phyloP scores from a whole-genome alignment of 352 stramenopile genomes.

The Globisporangium megalacanthum region DNA sequence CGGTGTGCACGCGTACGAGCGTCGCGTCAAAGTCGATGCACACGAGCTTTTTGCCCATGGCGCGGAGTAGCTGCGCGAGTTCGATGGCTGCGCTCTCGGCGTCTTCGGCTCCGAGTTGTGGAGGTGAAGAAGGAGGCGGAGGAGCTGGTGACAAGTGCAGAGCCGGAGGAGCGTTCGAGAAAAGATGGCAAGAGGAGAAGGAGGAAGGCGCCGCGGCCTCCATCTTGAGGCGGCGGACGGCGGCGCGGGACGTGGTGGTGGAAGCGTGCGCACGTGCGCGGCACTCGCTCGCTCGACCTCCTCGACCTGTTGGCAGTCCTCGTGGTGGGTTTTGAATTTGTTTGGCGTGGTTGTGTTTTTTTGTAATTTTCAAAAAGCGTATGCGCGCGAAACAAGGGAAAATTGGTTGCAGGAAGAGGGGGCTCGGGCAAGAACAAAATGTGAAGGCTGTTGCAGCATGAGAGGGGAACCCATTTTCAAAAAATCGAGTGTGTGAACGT shows the following conservation, averaged over 20 bases:
- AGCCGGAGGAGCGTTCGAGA: background rate
- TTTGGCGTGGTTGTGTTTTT: background rate
- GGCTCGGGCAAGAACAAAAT: no score
- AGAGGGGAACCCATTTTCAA: background rate
- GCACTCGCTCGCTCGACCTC: background rate
- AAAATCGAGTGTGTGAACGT: no score
- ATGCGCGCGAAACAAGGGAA: background rate
- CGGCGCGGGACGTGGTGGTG: conserved; percentile 13
- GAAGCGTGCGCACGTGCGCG: background rate
- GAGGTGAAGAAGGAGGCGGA: background rate
- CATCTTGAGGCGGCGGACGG: conserved; percentile 13
- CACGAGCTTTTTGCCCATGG: conserved; percentile 49
- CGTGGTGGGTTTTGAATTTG: background rate
- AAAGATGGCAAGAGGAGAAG: background rate
- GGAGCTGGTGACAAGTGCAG: background rate
- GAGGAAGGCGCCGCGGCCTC: conserved; percentile 2
- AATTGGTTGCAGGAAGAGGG: background rate
- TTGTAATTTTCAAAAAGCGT: background rate
- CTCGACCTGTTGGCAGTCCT: background rate
- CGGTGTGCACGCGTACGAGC: conserved; percentile 73
- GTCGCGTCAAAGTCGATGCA: conserved; percentile 85
- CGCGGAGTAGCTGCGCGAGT: conserved; percentile 32
- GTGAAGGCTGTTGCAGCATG: background rate
- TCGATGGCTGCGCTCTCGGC: conserved; percentile 16
- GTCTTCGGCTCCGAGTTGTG: background rate